Evolutionary conservation across 2,329 filamentous ascomycete species (phyloP), one percentile per base, ranked within the genome.

Genomic region (Stemphylium lycopersici): DNA sequence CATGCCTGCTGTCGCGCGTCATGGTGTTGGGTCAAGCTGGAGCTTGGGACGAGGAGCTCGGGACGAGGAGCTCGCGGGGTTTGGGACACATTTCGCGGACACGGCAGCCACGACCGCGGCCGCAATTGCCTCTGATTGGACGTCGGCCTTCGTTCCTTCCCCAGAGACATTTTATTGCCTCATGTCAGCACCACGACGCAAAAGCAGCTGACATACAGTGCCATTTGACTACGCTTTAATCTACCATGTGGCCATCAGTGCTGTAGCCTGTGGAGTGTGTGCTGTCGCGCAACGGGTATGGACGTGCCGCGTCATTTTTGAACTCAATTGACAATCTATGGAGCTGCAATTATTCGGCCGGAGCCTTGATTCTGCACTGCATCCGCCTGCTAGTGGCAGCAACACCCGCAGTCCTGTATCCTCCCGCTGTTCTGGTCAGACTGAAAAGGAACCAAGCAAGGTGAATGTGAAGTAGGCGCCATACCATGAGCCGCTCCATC

Each of bases 41-140:
- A 56, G 59, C 45, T 48, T 16, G 13, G 26, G 16, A 22, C 37
- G 12, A 22, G 34, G 48, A 38, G 39, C 46, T 59, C 24, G 52
- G n/a, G n/a, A n/a, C n/a, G 12, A 22, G 34, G 48, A 38, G 39
- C 46, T 59, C 24, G 52, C 55, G 61, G 59, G 59, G 64, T 62
- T 67, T 58, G 55, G 68, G 62, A 68, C 57, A 68, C 63, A 56
- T 66, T 52, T 62, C 59, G 48, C 55, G 39, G 48, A 36, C 45
- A 36, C 31, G 24, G 53, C 48, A 31, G 53, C 48, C 47, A 58
- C 51, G 58, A 36, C 58, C 55, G 57, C 63, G 59, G 59, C 45
- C 48, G 41, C 55, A 36, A 44, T 43, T 24, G 26, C 8, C 22
- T 41, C 22, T 62, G 58, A 67, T 68, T 68, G 65, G 65, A 38